Evolutionary conservation across 1,139 yeast species (phyloP).

Genomic region (Yamadazyma blattariae): DNA sequence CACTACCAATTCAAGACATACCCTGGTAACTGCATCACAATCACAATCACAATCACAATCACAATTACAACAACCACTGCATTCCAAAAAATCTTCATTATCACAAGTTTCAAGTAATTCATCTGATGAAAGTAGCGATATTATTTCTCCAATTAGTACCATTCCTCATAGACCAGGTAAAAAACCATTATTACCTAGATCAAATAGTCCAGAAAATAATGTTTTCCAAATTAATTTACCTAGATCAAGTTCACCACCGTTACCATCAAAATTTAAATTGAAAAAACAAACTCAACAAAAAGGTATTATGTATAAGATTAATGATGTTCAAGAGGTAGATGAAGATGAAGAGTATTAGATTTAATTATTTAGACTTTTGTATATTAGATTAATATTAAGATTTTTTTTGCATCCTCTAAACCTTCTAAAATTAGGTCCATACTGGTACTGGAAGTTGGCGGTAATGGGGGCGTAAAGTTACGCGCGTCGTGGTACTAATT

Average conservation of each 20-base stretch:
- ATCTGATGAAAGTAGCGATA: slow-evolving; percentile 32
- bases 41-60: background rate
- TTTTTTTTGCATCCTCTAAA: no score
- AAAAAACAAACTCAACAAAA: slow-evolving; percentile 1
- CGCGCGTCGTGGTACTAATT: background rate
- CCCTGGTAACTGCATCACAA: slow-evolving; percentile 1
- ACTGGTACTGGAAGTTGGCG: no score
- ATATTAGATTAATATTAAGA: background rate
- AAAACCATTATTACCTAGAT: slow-evolving; percentile 1
- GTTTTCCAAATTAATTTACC: slow-evolving; percentile 7
- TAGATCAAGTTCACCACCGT: slow-evolving; percentile 38
- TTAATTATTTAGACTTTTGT: background rate
- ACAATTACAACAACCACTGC: slow-evolving; percentile 7
- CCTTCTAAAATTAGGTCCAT: background rate
- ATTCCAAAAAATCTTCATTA: slow-evolving; percentile 27
- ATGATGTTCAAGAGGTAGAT: slow-evolving; percentile 22
- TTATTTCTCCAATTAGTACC: slow-evolving; percentile 4
- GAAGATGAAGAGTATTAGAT: slow-evolving; percentile 9
- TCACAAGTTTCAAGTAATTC: slow-evolving; percentile 39
- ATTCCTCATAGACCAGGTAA: slow-evolving; percentile 1
- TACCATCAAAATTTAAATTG: slow-evolving; percentile 20
- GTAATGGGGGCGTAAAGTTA: background rate
- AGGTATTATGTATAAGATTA: slow-evolving; percentile 12
- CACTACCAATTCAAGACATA: slow-evolving; percentile 19
- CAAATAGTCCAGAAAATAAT: slow-evolving; percentile 5